phyloP scores from a whole-genome alignment of 495 filamentous ascomycete genomes.

The Talaromyces proteolyticus region DNA sequence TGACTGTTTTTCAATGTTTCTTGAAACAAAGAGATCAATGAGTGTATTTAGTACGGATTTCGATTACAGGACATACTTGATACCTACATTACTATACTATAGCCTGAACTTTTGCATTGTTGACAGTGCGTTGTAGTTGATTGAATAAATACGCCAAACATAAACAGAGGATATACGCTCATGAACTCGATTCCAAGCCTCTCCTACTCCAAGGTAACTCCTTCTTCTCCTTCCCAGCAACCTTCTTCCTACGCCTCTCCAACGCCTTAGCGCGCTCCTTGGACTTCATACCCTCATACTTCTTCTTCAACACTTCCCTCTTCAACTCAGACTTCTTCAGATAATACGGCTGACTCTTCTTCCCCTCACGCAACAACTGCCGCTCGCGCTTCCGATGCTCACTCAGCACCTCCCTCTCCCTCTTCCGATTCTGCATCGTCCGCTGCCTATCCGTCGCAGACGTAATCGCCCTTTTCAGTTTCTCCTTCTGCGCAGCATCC shows the following conservation, averaged over 20 bases:
- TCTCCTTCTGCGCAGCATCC: constrained; percentile 53
- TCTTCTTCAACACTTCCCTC: constrained; percentile 71
- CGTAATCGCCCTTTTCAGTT: constrained; percentile 58
- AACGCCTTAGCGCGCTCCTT: constrained; percentile 74
- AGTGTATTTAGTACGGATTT: neutral
- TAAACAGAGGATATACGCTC: neutral
- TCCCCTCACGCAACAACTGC: constrained; percentile 75
- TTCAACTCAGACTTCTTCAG: constrained; percentile 88
- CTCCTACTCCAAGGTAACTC: constrained; percentile 65
- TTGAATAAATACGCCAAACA: neutral
- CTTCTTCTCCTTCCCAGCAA: constrained; percentile 72
- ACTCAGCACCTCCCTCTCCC: constrained; percentile 55
- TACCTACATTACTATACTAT: too few relatives aligned
- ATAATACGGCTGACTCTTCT: constrained; percentile 87
- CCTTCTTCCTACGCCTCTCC: constrained; percentile 81
- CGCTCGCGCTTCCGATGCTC: constrained; percentile 79
- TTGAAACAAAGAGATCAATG: neutral
- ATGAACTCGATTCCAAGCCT: constrained; percentile 16
- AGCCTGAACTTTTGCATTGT: constrained; percentile 1
- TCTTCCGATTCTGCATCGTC: constrained; percentile 59
- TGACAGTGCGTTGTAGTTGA: too few relatives aligned
- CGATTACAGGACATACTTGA: too few relatives aligned
- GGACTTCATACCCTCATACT: constrained; percentile 73
- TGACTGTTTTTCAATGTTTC: neutral
- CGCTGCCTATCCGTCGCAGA: constrained; percentile 67